A percentile compares a stretch with the other conserved stretches of the same genome.
These are phyloP conservation scores for Cercospora brassicicola DNA, from an alignment of 2,329 filamentous ascomycete species.

Conservation along the genomic window DNA sequence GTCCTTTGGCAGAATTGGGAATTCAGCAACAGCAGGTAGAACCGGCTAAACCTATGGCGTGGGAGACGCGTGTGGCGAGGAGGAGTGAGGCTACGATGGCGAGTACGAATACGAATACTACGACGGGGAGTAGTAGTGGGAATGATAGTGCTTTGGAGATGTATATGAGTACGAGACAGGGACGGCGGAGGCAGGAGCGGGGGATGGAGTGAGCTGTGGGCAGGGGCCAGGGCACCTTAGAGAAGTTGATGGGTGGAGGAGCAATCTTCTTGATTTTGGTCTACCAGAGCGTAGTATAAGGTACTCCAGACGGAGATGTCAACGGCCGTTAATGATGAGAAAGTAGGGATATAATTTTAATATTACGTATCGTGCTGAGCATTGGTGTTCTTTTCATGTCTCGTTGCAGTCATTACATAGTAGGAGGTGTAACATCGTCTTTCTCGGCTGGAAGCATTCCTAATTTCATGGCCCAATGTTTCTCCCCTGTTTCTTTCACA, in stretches of 20 bases:
- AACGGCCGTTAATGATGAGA: conserved; percentile 7
- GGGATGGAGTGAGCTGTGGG: not conserved
- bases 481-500: conserved; percentile 39
- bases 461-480: conserved; percentile 43
- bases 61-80: conserved; percentile 35
- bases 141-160: conserved; percentile 41
- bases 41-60: conserved; percentile 29
- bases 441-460: conserved; percentile 38
- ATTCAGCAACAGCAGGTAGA: conserved; percentile 10
- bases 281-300: not conserved
- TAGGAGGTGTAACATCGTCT: conserved; percentile 13
- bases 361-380: not conserved
- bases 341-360: conserved; percentile 17
- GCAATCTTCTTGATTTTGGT: not conserved
- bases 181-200: conserved; percentile 11
- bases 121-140: conserved; percentile 25
- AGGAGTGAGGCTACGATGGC: conserved; percentile 31
- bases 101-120: conserved; percentile 22
- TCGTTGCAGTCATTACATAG: conserved; percentile 15
- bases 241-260: not conserved
- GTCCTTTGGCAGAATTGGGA: conserved; percentile 22
- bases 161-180: conserved; percentile 35
- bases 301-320: not conserved
- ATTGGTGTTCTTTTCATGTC: not conserved
- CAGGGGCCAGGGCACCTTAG: not conserved